Base-by-base conservation (phyloP, 306 rosid species). In the Delonix regia region DNA sequence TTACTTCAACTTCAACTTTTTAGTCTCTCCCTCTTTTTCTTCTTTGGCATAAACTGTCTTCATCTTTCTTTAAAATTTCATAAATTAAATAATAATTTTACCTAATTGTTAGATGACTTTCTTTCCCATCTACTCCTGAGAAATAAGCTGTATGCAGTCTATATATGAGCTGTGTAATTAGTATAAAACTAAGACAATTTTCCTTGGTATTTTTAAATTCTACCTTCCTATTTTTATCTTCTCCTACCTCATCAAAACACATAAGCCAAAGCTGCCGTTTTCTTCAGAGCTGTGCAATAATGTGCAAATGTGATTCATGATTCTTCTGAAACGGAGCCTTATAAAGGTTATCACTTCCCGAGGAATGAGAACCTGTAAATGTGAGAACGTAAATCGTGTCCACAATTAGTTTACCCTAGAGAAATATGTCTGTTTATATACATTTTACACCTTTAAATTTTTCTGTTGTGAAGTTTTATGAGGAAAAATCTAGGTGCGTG, bases 291-390 rank as follows among this genome's bases (percentile, higher is more conserved):
- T 51, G 22, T 73, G 48, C 64, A 64, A 42, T 4, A 19, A 6
- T 19, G 61, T 62, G 71, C 66, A 67, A 68, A 70, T 11, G 80
- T 79, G 78, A 65, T 44, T 79, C 56, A 24, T 59, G 21, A 62
- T 45, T 67, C 49, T 71, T 75, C 75, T 75, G 39, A 53, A 30
- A 53, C 52, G 71, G 66, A 74, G 72, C 84, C 86, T 48, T 25
- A 65, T 3, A 66, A 85, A 59, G 63, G 78, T 82, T 80, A 80
- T 82, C 86, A 61, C 80, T 76, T 86, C 85, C 33, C 78, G 39
- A 7, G 11, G 62, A 75, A 82, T 19, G 62, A 51, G 82, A 65
- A 41, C 77, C 83, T 75, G 18, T 79, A 44, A 60, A 60, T 70
- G 73, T 21, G 51, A 30, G 15, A 71, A 78, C 59, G 76, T 53